These are phyloP conservation scores for Cairneyella variabilis DNA, from an alignment of 495 filamentous ascomycete genomes.

Conservation along the genomic window DNA sequence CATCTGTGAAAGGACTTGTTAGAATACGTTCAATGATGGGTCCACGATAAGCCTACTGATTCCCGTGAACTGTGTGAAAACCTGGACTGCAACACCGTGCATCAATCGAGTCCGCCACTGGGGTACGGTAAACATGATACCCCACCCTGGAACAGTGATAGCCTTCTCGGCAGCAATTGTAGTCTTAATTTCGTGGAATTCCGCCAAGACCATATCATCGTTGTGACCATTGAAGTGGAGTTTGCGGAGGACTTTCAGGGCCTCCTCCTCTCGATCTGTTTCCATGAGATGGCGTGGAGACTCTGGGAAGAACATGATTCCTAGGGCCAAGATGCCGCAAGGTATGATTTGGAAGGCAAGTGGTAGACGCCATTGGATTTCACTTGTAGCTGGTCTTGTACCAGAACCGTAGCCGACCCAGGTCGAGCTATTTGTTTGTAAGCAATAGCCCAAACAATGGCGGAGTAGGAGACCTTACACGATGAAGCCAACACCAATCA, in stretches of 20 bases:
- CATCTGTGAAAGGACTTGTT: constrained; percentile 50
- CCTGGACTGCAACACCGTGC: constrained; percentile 58
- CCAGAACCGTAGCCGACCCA: constrained; percentile 55
- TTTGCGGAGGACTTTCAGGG: constrained; percentile 60
- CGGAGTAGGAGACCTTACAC: constrained; percentile 35
- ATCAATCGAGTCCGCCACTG: constrained; percentile 58
- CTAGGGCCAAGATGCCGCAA: constrained; percentile 37
- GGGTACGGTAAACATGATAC: constrained; percentile 49
- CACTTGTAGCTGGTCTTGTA: constrained; percentile 30
- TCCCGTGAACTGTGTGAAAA: constrained; percentile 78
- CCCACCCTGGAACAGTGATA: constrained; percentile 50
- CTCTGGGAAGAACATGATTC: constrained; percentile 66
- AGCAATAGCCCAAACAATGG: not conserved
- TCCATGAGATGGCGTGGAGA: constrained; percentile 72
- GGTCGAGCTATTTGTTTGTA: constrained; percentile 27
- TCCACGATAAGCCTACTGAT: constrained; percentile 73
- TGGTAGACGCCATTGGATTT: constrained; percentile 52
- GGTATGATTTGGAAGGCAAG: constrained; percentile 44
- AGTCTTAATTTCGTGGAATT: constrained; percentile 62
- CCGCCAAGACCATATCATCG: constrained; percentile 44
- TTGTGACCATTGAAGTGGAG: constrained; percentile 57
- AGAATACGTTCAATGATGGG: constrained; percentile 53
- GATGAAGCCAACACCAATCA: constrained; percentile 55
- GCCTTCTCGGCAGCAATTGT: constrained; percentile 57
- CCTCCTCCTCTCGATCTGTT: constrained; percentile 63